Evolutionary conservation across 331 rosid species (phyloP).

Genomic region (Malus hybrid): DNA sequence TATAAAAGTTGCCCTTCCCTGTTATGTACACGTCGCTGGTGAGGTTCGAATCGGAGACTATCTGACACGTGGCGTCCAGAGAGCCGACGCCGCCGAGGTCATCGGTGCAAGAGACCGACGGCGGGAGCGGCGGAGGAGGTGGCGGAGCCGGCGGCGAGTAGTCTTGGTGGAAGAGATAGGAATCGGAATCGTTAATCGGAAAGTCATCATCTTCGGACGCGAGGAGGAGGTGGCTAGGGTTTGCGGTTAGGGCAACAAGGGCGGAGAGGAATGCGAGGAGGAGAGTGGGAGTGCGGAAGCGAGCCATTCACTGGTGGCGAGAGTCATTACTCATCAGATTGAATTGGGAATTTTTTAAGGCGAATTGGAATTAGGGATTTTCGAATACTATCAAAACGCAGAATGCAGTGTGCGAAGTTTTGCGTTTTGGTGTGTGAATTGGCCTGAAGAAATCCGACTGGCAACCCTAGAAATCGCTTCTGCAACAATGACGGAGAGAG

Average conservation of each 20-base stretch:
- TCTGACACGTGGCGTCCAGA: conserved; percentile 81
- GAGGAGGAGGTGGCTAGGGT: conserved; percentile 14
- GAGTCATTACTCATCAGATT: conserved; percentile 88
- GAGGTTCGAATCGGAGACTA: conserved; percentile 68
- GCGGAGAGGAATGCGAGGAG: conserved; percentile 21
- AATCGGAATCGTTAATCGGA: conserved; percentile 26
- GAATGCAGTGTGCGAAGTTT: conserved; percentile 12
- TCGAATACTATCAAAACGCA: conserved; percentile 24
- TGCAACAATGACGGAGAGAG: neutral
- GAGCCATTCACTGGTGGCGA: conserved; percentile 75
- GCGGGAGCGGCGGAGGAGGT: conserved; percentile 94
- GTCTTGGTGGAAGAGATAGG: conserved; percentile 75
- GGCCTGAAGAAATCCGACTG: conserved; percentile 1
- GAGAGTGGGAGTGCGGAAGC: conserved; percentile 43
- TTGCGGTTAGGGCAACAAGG: conserved; percentile 19
- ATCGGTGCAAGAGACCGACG: conserved; percentile 75
- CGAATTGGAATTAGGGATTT: conserved; percentile 22
- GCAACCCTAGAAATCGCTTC: conserved; percentile 69
- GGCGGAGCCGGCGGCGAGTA: conserved; percentile 99
- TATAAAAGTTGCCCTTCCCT: conserved; percentile 90
- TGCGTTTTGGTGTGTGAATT: neutral
- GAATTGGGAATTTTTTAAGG: conserved; percentile 24
- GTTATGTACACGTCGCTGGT: conserved; percentile 85
- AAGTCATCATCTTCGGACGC: conserved; percentile 36
- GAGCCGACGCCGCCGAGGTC: conserved; percentile 90